phyloP scores from a whole-genome alignment of 139 green algal species.

The Tetradesmus lagerheimii region DNA sequence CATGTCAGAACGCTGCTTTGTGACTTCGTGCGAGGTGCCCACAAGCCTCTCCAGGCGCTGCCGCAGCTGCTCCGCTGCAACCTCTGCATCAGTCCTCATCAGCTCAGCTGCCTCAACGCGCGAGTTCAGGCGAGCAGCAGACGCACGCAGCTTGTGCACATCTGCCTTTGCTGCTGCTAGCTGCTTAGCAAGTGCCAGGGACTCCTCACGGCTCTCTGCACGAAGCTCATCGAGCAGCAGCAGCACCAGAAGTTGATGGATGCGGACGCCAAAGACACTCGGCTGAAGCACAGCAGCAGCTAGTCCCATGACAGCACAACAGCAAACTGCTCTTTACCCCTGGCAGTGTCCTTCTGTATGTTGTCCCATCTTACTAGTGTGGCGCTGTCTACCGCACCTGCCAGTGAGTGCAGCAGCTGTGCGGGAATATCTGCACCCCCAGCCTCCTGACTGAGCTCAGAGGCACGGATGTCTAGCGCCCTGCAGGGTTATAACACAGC shows the following conservation, averaged over 20 bases:
- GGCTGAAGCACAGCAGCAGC: no score
- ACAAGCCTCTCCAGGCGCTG: constrained; percentile 47
- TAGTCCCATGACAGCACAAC: no score
- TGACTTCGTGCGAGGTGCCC: constrained; percentile 12
- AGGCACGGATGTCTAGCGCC: constrained; percentile 28
- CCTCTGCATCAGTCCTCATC: constrained; percentile 41
- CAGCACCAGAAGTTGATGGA: no score
- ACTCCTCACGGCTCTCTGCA: constrained; percentile 46
- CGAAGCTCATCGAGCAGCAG: neutral
- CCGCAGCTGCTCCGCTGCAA: constrained; percentile 42
- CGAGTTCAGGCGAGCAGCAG: neutral
- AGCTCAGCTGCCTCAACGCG: constrained; percentile 35
- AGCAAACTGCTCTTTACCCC: no score
- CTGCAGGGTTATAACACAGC: neutral
- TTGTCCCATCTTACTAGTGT: neutral
- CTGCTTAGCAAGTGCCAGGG: constrained; percentile 48
- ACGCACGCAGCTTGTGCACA: neutral
- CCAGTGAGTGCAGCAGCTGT: constrained; percentile 38
- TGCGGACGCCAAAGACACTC: no score
- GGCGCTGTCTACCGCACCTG: neutral
- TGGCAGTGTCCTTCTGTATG: neutral
- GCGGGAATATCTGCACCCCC: constrained; percentile 17
- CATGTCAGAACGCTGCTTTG: constrained; percentile 11
- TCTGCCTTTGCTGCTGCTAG: constrained; percentile 39
- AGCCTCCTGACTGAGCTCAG: constrained; percentile 25